Conservation (phyloP, 257 asterid genomes). For the Nicotiana paniculata region DNA sequence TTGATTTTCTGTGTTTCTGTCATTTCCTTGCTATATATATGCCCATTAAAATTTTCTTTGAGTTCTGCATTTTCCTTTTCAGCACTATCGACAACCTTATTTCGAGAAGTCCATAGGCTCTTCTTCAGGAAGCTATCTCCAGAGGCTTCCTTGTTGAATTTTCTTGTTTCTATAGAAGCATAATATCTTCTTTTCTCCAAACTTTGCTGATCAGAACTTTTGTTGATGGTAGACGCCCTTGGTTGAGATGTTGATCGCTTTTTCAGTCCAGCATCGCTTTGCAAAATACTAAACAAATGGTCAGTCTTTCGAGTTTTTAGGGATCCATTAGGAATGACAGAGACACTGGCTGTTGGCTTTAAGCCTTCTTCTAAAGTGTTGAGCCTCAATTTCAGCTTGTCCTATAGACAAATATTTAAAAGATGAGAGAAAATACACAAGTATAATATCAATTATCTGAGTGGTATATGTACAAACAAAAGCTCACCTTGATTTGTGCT, state of each 20-base stretch:
- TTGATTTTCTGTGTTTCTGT: conserved; percentile 20
- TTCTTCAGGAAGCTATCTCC: neutral
- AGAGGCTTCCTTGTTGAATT: conserved; percentile 15
- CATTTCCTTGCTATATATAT: conserved; percentile 19
- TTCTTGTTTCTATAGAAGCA: conserved; percentile 15
- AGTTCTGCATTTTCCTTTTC: conserved; percentile 61
- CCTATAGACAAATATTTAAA: conserved; percentile 34
- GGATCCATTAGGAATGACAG: conserved; percentile 27
- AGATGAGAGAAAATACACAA: neutral
- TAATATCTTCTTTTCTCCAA: neutral
- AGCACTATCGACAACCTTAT: conserved; percentile 37
- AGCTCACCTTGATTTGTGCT: conserved; percentile 71
- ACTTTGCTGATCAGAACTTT: conserved; percentile 26
- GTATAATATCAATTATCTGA: no score
- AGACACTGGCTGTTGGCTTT: conserved; percentile 32
- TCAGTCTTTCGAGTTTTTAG: conserved; percentile 40
- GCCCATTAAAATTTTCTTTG: conserved; percentile 30
- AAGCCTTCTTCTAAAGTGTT: conserved; percentile 77
- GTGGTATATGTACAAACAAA: neutral
- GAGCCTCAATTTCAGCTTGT: conserved; percentile 74
- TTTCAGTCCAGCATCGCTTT: conserved; percentile 42
- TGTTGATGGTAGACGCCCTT: conserved; percentile 37
- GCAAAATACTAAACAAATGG: conserved; percentile 53
- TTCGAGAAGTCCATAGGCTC: conserved; percentile 57
- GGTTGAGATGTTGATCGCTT: conserved; percentile 70